Conservation (phyloP, 495 filamentous ascomycete genomes). For the Usnea hakonensis region DNA sequence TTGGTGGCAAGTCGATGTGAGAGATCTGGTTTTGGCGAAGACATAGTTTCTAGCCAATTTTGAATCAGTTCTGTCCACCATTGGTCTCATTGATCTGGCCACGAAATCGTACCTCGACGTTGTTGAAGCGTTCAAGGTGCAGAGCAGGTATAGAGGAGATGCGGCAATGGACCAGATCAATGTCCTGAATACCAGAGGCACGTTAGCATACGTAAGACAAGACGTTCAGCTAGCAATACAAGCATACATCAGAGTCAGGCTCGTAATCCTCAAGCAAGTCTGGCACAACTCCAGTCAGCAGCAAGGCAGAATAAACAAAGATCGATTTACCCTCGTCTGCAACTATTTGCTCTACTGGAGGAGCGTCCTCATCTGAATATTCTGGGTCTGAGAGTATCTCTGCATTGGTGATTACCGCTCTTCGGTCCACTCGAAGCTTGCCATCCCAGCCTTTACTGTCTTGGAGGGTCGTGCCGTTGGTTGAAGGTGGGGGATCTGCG, state of each 20-base stretch:
- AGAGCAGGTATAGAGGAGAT: constrained; percentile 73
- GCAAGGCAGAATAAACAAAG: constrained; percentile 1
- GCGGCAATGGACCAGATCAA: constrained; percentile 81
- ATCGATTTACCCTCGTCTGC: constrained; percentile 66
- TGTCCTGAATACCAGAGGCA: constrained; percentile 49
- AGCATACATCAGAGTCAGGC: constrained; percentile 46
- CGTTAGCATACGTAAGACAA: constrained; percentile 16
- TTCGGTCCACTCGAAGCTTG: constrained; percentile 68
- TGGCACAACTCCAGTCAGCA: constrained; percentile 24
- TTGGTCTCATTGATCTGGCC: neutral
- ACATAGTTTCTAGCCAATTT: constrained; percentile 58
- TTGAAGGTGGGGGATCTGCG: neutral
- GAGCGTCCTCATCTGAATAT: constrained; percentile 75
- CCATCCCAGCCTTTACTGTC: constrained; percentile 89
- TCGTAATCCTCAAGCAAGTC: constrained; percentile 63
- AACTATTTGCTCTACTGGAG: constrained; percentile 64
- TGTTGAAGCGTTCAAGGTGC: constrained; percentile 70
- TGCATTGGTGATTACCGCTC: constrained; percentile 58
- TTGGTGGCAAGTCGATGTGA: constrained; percentile 61
- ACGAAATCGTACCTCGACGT: constrained; percentile 49
- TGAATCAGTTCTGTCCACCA: neutral
- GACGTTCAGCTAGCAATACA: neutral
- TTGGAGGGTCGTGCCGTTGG: constrained; percentile 32
- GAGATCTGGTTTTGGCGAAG: constrained; percentile 89
- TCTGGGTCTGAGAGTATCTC: constrained; percentile 76